Percentiles rank a stretch among this genome's conserved stretches.
Conservation (phyloP, 2,329 filamentous ascomycete species). For the Alternaria metachromatica region DNA sequence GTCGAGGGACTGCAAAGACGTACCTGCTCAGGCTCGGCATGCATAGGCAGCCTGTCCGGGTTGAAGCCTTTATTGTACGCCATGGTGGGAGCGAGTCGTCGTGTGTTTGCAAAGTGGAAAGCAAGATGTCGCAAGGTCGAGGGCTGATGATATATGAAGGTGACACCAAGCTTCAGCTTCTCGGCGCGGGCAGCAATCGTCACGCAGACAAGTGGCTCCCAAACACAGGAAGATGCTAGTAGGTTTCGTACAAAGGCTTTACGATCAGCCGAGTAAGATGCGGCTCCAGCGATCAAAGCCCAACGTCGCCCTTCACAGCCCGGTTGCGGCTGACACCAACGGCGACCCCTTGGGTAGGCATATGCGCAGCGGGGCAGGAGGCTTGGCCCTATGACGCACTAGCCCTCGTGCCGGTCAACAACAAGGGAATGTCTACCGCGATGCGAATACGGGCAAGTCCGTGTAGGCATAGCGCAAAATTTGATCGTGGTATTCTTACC, state of each 20-base stretch:
- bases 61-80: conserved; percentile 94
- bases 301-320: conserved; percentile 31
- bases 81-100: conserved; percentile 61
- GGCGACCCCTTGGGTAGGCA: conserved; percentile 8
- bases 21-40: conserved; percentile 78
- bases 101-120: conserved; percentile 8
- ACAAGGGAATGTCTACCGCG: not conserved
- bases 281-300: conserved; percentile 22
- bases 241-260: not conserved
- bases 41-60: conserved; percentile 92
- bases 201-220: conserved; percentile 6
- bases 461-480: not conserved
- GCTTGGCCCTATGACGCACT: conserved; percentile 34
- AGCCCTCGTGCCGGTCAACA: conserved; percentile 4
- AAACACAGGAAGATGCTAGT: conserved; percentile 7
- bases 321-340: conserved; percentile 32
- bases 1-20: conserved; percentile 31
- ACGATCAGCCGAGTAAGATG: conserved; percentile 4
- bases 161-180: conserved; percentile 18
- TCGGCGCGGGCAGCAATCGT: conserved; percentile 8
- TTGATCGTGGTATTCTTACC: conserved; percentile 3
- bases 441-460: conserved; percentile 1
- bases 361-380: conserved; percentile 22
- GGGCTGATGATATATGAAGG: conserved; percentile 27
- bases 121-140: conserved; percentile 3